Percentiles rank a stretch among this genome's conserved stretches.
Conservation (phyloP, 805 yeast genomes). For the Ogataea methanolica region DNA sequence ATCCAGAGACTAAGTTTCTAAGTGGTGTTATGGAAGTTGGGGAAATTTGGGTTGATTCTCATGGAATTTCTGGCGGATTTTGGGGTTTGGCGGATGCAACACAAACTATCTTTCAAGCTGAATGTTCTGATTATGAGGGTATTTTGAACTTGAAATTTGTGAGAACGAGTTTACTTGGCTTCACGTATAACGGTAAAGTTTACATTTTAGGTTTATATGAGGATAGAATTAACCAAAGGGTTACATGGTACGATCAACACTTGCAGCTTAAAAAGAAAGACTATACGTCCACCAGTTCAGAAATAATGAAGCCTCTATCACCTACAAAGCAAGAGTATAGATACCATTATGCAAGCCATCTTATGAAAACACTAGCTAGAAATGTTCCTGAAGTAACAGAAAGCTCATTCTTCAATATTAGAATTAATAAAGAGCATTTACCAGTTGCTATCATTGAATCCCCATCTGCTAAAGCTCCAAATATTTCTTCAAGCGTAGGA, state of each 20-base stretch:
- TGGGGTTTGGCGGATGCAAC: constrained; percentile 71
- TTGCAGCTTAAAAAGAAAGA: constrained; percentile 13
- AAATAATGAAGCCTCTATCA: background rate
- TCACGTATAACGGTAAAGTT: constrained; percentile 79
- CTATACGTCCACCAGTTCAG: background rate
- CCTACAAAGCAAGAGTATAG: constrained; percentile 30
- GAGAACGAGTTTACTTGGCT: constrained; percentile 89
- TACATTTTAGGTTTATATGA: constrained; percentile 88
- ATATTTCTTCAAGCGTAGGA: constrained; percentile 1
- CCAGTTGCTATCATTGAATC: constrained; percentile 81
- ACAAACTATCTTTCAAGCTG: constrained; percentile 73
- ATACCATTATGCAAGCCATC: constrained; percentile 83
- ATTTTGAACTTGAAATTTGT: constrained; percentile 71
- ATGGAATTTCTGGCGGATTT: constrained; percentile 85
- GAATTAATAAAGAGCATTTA: constrained; percentile 71
- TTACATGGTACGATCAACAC: constrained; percentile 59
- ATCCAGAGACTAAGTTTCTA: constrained; percentile 81
- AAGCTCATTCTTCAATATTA: constrained; percentile 86
- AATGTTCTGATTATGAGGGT: constrained; percentile 70
- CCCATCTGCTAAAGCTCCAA: constrained; percentile 15
- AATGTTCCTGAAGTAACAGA: constrained; percentile 80
- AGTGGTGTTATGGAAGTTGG: constrained; percentile 81
- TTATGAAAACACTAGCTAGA: constrained; percentile 78
- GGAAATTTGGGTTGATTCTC: constrained; percentile 96
- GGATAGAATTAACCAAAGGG: constrained; percentile 79